Percentiles rank a stretch among this genome's conserved stretches.
Evolutionary conservation across 495 filamentous ascomycete species (phyloP).

Genomic region (Hypoxylon crocopeplum): DNA sequence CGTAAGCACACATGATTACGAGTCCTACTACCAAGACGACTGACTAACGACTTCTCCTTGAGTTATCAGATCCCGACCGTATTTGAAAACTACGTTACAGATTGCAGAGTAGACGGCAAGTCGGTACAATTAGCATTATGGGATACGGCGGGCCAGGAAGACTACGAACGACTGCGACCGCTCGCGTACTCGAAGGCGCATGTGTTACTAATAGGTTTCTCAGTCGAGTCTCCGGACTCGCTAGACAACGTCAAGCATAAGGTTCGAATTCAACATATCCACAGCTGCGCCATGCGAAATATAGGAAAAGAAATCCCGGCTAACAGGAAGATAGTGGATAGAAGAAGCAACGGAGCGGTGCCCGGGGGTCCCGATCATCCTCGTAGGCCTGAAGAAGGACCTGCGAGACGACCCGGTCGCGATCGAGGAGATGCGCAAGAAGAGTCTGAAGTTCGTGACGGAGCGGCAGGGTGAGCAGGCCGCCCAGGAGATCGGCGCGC

Average conservation of each 20-base stretch:
- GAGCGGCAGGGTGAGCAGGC: slow-evolving; percentile 79
- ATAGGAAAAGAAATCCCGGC: neutral
- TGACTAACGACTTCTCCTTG: slow-evolving; percentile 26
- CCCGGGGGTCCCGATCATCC: slow-evolving; percentile 90
- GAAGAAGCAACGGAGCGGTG: slow-evolving; percentile 96
- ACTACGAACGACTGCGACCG: slow-evolving; percentile 94
- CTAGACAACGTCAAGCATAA: slow-evolving; percentile 98
- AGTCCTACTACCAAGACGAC: slow-evolving; percentile 45
- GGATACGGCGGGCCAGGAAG: slow-evolving; percentile 99
- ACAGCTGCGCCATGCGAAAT: too few species aligned
- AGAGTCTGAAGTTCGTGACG: slow-evolving; percentile 84
- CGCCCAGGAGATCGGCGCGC: slow-evolving; percentile 83
- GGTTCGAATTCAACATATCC: too few species aligned
- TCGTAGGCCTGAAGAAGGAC: slow-evolving; percentile 98
- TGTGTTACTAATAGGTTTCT: slow-evolving; percentile 95
- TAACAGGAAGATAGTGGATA: slow-evolving; percentile 73
- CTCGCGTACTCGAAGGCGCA: slow-evolving; percentile 97
- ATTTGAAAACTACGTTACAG: slow-evolving; percentile 99
- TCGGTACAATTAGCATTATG: slow-evolving; percentile 97
- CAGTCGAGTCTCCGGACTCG: slow-evolving; percentile 94
- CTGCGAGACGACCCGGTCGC: slow-evolving; percentile 92
- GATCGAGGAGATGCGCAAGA: slow-evolving; percentile 97
- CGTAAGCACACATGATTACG: slow-evolving; percentile 57
- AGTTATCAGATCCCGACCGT: slow-evolving; percentile 87
- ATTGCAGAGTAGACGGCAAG: slow-evolving; percentile 97